Percentiles rank a stretch among this genome's conserved stretches.
Evolutionary conservation across 177 flowering plant genomes (phyloP).

Genomic region (Vitis hybrid): DNA sequence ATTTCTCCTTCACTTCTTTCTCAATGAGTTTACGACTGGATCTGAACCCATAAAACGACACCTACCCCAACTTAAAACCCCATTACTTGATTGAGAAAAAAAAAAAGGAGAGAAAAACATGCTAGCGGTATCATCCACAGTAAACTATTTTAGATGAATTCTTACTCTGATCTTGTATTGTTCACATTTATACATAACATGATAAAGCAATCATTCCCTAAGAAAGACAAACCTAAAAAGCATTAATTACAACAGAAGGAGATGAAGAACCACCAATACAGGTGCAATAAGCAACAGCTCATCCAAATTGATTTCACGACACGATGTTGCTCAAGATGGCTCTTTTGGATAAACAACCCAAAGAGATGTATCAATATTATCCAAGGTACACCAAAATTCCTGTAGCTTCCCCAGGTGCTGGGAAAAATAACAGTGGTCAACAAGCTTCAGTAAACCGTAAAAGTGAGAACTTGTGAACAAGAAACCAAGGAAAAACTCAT

Average conservation of each 20-base stretch:
- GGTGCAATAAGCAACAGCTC: conserved; percentile 5
- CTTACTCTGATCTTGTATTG: conserved; percentile 75
- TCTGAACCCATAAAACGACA: conserved; percentile 74
- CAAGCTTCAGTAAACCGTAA: too few relatives aligned
- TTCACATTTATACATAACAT: conserved; percentile 39
- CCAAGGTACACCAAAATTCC: conserved; percentile 71
- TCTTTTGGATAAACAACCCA: conserved; percentile 48
- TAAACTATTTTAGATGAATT: conserved; percentile 9
- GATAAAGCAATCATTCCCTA: conserved; percentile 64
- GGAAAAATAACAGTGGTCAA: conserved; percentile 1
- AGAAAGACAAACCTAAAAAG: neutral
- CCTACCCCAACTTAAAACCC: conserved; percentile 30
- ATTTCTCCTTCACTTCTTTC: conserved; percentile 57
- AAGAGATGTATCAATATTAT: conserved; percentile 62
- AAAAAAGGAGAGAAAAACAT: neutral
- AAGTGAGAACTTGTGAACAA: neutral
- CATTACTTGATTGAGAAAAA: conserved; percentile 3
- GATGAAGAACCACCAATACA: neutral
- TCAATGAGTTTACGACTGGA: conserved; percentile 38
- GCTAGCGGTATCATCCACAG: neutral
- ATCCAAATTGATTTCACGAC: conserved; percentile 66
- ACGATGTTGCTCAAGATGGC: conserved; percentile 47
- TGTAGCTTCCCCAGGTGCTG: conserved; percentile 76
- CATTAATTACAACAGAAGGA: conserved; percentile 1
- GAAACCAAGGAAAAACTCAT: neutral